Evolutionary conservation across 495 filamentous ascomycete genomes (phyloP).

Genomic region (Beverwykella pulmonaria): DNA sequence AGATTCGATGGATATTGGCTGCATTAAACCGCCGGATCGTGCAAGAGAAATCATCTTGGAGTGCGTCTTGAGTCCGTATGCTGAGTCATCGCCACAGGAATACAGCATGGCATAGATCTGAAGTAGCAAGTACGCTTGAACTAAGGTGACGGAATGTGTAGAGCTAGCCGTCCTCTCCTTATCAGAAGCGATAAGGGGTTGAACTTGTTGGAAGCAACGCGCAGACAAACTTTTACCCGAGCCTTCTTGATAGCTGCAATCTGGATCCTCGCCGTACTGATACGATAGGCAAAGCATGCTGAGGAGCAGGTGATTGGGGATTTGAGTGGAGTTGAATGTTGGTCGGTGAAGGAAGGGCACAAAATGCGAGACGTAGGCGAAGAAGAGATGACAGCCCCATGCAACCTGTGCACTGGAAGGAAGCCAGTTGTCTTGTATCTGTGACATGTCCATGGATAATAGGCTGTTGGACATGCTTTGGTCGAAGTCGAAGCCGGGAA

Average conservation of each 20-base stretch:
- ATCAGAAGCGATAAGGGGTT: neutral
- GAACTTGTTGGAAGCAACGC: neutral
- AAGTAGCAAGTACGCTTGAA: neutral
- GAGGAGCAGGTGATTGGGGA: neutral
- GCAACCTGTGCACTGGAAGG: neutral
- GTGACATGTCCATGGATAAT: neutral
- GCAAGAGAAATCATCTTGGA: neutral
- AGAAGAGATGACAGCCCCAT: neutral
- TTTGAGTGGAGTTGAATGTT: neutral
- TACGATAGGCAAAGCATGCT: neutral
- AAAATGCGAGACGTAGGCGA: neutral
- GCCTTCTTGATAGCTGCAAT: neutral
- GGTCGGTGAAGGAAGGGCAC: neutral
- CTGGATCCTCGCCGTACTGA: neutral
- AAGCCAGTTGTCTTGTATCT: neutral
- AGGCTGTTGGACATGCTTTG: neutral
- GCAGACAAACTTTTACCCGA: neutral
- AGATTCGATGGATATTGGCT: neutral
- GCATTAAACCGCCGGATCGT: neutral
- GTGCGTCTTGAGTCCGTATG: slow-evolving; percentile 1
- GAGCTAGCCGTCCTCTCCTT: neutral
- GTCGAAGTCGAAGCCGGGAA: neutral
- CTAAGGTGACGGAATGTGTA: neutral
- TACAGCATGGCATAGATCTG: slow-evolving; percentile 4
- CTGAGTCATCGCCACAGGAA: neutral